A percentile compares a stretch with the other conserved stretches of the same genome.
These are phyloP conservation scores for Tuber aestivum DNA, from an alignment of 495 filamentous ascomycete genomes.

Conservation along the genomic window DNA sequence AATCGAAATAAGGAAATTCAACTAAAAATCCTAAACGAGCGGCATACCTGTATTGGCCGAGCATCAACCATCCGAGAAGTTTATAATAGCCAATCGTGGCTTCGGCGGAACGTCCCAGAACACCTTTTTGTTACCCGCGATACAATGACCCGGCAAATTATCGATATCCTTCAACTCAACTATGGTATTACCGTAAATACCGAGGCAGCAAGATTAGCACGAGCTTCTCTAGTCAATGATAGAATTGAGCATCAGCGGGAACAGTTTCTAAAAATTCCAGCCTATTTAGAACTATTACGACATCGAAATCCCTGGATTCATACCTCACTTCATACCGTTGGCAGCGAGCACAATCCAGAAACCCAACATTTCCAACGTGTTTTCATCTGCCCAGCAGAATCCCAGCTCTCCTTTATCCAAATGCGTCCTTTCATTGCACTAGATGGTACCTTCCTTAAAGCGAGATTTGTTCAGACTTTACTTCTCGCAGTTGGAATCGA, in stretches of 20 bases:
- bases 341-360: not conserved
- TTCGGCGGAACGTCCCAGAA: no score
- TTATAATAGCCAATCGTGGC: no score
- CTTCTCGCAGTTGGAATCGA: constrained; percentile 18
- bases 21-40: not conserved
- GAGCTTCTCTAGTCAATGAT: constrained; percentile 9
- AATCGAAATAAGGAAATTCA: not conserved
- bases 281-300: constrained; percentile 13
- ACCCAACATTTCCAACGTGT: constrained; percentile 5
- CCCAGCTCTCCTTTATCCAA: constrained; percentile 11
- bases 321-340: constrained; percentile 8
- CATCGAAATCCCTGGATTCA: not conserved
- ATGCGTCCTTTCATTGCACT: constrained; percentile 15
- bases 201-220: constrained; percentile 3
- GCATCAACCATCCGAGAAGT: no score
- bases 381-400: constrained; percentile 15
- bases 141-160: constrained; percentile 6
- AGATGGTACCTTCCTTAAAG: constrained; percentile 21
- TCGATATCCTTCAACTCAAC: constrained; percentile 8
- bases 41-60: no score
- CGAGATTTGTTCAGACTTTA: constrained; percentile 15
- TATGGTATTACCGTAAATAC: constrained; percentile 4
- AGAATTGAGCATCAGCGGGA: constrained; percentile 7
- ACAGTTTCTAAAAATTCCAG: constrained; percentile 14
- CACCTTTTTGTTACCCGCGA: not conserved